These are phyloP conservation scores for Triticum monococcum DNA, from an alignment of 176 grass and related monocot genomes.

Conservation along the genomic window DNA sequence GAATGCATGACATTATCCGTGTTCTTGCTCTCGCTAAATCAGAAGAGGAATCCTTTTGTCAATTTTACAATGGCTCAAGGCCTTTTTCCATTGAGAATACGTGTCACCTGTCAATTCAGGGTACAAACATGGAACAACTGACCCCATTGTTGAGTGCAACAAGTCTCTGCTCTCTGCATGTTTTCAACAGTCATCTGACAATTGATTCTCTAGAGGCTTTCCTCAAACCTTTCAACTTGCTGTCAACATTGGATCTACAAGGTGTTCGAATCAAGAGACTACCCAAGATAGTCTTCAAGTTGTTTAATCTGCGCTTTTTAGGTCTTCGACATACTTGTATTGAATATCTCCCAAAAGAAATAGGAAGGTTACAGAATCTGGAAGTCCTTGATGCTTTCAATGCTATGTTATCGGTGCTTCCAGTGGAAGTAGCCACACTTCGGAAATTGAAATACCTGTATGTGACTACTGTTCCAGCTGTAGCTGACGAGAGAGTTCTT, in stretches of 20 bases:
- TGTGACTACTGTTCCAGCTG: not conserved
- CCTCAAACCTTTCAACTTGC: not conserved
- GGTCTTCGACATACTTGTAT: conserved; percentile 1
- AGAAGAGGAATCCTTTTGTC: not conserved
- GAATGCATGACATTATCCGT: not conserved
- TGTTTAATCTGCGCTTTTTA: conserved; percentile 17
- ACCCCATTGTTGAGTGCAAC: not conserved
- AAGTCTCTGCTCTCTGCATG: not conserved
- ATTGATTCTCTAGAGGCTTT: not conserved
- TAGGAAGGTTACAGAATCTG: conserved; percentile 29
- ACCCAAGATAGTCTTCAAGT: not conserved
- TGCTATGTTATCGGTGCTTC: not conserved
- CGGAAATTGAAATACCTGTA: conserved; percentile 22
- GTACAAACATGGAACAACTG: not conserved
- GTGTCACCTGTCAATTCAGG: not conserved
- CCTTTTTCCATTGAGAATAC: fast-evolving
- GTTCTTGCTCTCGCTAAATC: not conserved
- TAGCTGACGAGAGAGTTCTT: not conserved
- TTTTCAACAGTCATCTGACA: not conserved
- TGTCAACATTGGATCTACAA: not conserved
- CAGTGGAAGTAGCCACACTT: not conserved
- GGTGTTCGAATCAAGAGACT: not conserved
- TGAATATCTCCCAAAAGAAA: conserved; percentile 12
- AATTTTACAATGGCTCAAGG: not conserved
- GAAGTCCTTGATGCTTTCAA: not conserved